Conservation (phyloP, 768 basidiomycete genomes). For the Neoboletus subvelutipes region DNA sequence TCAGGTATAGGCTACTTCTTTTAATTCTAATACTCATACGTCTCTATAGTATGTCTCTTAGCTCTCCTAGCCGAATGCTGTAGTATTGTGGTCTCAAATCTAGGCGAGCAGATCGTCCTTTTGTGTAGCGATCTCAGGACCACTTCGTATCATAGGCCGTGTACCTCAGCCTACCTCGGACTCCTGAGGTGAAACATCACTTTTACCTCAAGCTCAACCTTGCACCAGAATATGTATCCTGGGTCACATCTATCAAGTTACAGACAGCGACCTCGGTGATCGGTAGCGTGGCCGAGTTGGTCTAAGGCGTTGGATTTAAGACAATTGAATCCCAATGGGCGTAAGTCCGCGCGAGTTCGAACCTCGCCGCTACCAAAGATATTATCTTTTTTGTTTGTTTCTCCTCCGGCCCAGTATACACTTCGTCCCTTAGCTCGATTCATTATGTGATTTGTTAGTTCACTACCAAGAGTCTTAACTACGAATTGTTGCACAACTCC, state of each 20-base stretch:
- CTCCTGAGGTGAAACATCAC: neutral
- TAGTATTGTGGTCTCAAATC: neutral
- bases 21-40: neutral
- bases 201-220: neutral
- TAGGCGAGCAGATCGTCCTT: neutral
- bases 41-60: neutral
- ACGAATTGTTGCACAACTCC: neutral
- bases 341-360: slow-evolving; percentile 87
- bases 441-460: neutral
- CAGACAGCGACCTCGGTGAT: slow-evolving; percentile 12
- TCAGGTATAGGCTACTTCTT: neutral
- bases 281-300: slow-evolving; percentile 82
- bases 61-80: neutral
- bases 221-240: neutral
- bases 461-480: neutral
- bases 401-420: too few relatives aligned
- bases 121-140: neutral
- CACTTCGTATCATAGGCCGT: neutral
- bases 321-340: slow-evolving; percentile 76
- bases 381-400: slow-evolving; percentile 10
- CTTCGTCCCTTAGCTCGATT: neutral
- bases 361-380: slow-evolving; percentile 76
- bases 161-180: neutral
- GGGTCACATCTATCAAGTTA: neutral
- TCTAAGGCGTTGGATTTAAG: slow-evolving; percentile 94